Evolutionary conservation across 352 stramenopile species (phyloP).

Genomic region (Globisporangium cederbergense): DNA sequence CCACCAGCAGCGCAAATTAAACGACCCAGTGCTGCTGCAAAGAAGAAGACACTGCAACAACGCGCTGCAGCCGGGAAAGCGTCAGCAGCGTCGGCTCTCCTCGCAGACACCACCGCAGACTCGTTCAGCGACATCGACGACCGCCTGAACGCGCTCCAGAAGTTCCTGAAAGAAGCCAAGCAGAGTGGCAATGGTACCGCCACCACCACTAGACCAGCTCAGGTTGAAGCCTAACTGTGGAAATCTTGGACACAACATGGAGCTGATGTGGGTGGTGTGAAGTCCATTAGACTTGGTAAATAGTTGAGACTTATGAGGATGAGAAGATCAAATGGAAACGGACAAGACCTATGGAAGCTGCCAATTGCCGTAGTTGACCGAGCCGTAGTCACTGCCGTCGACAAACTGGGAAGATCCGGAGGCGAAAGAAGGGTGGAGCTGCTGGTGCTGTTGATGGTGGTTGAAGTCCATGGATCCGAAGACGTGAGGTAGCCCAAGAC

Average conservation of each 20-base stretch:
- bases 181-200: constrained; percentile 24
- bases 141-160: constrained; percentile 71
- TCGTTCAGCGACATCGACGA: constrained; percentile 87
- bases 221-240: neutral
- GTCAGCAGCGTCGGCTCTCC: constrained; percentile 24
- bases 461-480: constrained; percentile 10
- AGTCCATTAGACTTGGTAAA: constrained; percentile 5
- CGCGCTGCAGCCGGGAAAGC: neutral
- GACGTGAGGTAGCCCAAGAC: constrained; percentile 1
- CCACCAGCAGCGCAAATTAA: constrained; percentile 6
- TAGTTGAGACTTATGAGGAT: constrained; percentile 1
- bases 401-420: neutral
- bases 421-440: constrained; percentile 8
- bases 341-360: constrained; percentile 6
- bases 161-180: constrained; percentile 82
- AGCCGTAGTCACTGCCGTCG: neutral
- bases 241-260: neutral
- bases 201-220: neutral
- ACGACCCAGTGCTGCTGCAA: neutral
- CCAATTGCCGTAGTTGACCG: constrained; percentile 14
- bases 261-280: neutral
- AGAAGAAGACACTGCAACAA: constrained; percentile 2
- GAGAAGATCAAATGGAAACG: neutral
- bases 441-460: constrained; percentile 1
- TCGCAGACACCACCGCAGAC: constrained; percentile 61